Percentiles rank a stretch among this genome's conserved stretches.
Evolutionary conservation across 2,329 filamentous ascomycete genomes (phyloP).

Genomic region (Aspergillus ochraceoroseus): DNA sequence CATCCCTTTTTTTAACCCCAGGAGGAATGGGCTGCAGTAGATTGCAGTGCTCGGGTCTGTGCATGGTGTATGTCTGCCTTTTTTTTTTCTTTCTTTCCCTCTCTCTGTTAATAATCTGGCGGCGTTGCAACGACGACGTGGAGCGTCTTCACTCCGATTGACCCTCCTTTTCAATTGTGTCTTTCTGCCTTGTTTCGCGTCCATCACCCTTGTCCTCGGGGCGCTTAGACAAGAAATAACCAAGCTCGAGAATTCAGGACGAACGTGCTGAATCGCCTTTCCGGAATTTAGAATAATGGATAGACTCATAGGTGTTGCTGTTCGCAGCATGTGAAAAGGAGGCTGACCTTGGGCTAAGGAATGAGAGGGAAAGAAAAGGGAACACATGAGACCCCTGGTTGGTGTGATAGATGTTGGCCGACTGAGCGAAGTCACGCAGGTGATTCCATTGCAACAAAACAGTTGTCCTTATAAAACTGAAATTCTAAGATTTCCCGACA

Average conservation of each 20-base stretch:
- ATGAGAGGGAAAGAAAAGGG: not conserved
- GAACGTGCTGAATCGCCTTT: not conserved
- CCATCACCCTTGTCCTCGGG: not conserved
- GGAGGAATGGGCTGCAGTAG: slow-evolving; percentile 14
- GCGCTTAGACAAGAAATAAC: not conserved
- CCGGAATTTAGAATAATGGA: not conserved
- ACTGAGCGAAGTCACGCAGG: too few species aligned
- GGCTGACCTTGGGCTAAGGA: slow-evolving; percentile 3
- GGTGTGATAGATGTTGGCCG: not conserved
- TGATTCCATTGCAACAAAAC: too few species aligned
- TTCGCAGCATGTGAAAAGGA: slow-evolving; percentile 4
- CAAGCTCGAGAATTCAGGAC: too few species aligned
- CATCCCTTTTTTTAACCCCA: slow-evolving; percentile 1
- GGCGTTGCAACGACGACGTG: slow-evolving; percentile 6
- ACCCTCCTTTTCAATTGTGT: not conserved
- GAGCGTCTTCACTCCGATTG: slow-evolving; percentile 2
- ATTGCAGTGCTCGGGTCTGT: slow-evolving; percentile 12
- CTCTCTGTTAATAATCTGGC: slow-evolving; percentile 2
- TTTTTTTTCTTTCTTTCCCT: too few species aligned
- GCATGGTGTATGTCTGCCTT: slow-evolving; percentile 15
- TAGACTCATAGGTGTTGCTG: not conserved
- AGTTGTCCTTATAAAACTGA: too few species aligned
- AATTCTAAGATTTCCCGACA: too few species aligned
- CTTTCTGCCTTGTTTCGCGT: too few species aligned
- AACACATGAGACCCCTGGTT: slow-evolving; percentile 1